Conservation (phyloP, 257 asterid genomes). For the Solanum pennellii region DNA sequence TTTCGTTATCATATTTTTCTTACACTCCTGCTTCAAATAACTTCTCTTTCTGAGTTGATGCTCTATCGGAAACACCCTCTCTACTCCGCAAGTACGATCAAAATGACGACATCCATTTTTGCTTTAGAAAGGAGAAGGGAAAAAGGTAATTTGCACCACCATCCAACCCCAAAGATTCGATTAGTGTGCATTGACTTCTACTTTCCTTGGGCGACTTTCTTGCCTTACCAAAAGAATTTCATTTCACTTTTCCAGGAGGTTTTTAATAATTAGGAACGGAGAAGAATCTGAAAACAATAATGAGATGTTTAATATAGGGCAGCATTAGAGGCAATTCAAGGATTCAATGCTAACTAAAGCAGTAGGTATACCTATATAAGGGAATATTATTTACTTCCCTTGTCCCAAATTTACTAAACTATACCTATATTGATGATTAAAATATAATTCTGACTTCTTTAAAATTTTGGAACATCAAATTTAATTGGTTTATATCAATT, state of each 20-base stretch:
- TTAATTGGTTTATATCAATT: not conserved
- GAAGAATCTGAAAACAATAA: not conserved
- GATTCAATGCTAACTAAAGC: not conserved
- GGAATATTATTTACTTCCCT: not conserved
- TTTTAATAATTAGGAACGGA: not conserved
- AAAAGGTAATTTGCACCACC: not conserved
- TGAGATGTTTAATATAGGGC: not conserved
- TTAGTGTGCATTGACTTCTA: not conserved
- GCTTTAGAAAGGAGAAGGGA: not conserved
- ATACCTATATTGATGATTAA: not conserved
- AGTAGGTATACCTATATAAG: not conserved
- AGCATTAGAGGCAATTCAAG: not conserved
- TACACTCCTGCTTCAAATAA: not conserved
- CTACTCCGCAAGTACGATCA: not conserved
- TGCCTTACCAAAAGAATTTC: not conserved
- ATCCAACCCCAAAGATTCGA: not conserved
- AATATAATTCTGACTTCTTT: not conserved
- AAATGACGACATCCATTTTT: not conserved
- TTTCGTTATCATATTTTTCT: not conserved
- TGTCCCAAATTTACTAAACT: not conserved
- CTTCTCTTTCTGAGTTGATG: not conserved
- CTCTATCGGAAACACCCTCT: not conserved
- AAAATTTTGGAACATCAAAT: not conserved
- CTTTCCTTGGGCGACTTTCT: not conserved
- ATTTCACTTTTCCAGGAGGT: not conserved